Evolutionary conservation across 345 rosid genomes (phyloP).

Genomic region (Camelina neglecta): DNA sequence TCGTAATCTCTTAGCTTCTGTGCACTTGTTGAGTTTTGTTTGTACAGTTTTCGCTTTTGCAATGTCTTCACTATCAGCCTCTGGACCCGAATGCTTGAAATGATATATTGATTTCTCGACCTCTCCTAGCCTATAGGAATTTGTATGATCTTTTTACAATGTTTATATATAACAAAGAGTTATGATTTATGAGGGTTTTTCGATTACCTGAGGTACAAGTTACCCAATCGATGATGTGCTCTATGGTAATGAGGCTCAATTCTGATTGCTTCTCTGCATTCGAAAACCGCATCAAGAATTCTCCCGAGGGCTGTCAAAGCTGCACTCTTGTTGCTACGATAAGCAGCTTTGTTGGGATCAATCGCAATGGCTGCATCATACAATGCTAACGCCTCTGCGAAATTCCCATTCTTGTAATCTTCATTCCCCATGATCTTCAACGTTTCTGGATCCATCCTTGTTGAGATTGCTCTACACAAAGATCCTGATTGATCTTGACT

Average conservation of each 20-base stretch:
- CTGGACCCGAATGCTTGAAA: slow-evolving; percentile 84
- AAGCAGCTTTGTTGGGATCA: slow-evolving; percentile 85
- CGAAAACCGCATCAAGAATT: slow-evolving; percentile 84
- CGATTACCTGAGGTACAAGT: slow-evolving; percentile 74
- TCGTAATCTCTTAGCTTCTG: slow-evolving; percentile 64
- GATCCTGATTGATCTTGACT: slow-evolving; percentile 50
- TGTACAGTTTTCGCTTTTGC: slow-evolving; percentile 70
- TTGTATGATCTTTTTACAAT: not conserved
- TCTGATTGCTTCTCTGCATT: slow-evolving; percentile 88
- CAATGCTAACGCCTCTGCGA: slow-evolving; percentile 83
- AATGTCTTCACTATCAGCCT: slow-evolving; percentile 75
- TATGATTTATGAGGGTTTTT: not conserved
- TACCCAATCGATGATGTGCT: slow-evolving; percentile 93
- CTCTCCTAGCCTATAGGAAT: slow-evolving; percentile 70
- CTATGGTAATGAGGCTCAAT: slow-evolving; percentile 87
- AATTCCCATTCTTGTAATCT: slow-evolving; percentile 92
- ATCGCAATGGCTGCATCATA: slow-evolving; percentile 94
- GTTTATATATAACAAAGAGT: not conserved
- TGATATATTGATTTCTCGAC: slow-evolving; percentile 86
- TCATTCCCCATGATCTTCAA: slow-evolving; percentile 96
- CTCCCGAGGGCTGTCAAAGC: slow-evolving; percentile 88
- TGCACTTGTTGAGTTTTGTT: slow-evolving; percentile 61
- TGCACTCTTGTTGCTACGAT: slow-evolving; percentile 91
- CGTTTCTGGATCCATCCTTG: slow-evolving; percentile 94
- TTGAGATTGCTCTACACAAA: slow-evolving; percentile 81